Evolutionary conservation across 2,329 filamentous ascomycete genomes (phyloP), one percentile per base, ranked within the genome.

Genomic region (Aspergillus brasiliensis): DNA sequence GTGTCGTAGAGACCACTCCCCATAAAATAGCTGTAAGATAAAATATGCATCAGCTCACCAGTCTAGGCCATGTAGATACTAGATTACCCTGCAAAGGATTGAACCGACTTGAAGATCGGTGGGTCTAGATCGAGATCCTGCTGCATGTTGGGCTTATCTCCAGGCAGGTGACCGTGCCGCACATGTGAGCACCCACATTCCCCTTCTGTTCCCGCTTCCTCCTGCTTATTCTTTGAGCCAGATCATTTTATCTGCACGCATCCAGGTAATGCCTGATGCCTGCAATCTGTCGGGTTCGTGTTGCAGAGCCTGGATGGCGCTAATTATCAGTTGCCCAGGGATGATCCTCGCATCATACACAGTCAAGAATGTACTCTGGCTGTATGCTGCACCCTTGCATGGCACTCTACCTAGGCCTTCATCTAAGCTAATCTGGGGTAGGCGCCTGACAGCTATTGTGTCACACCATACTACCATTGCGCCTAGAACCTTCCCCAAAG

Each of bases 351-450:
- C 52, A 46, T 46, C 11, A 25, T 55, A 34, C 52, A 55, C 23
- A 3, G 11, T 46, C 38, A 27, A 31, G 15, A 44, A 55, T 55
- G 25, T 11, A 15, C 13, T 34, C n/a, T 55, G 44, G 25, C n/a
- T 28, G 17, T 31, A 31, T 15, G 13, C 34, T 40, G 15, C 21
- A 31, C 52, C 52, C 52, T 55, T 55, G 38, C 52, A 55, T 55
- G 40, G 19, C 27, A 49, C 46, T 49, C 31, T 15, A 34, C 28
- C 38, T 46, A 21, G 40, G 10, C 52, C 38, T 31, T 46, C 19
- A 15, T n/a, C 52, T 40, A 23, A 55, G 40, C 52, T 55, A 55
- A 46, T 55, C 38, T 42, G 52, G 52, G 52, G 52, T 31, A 55
- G 52, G 52, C 52, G 38, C 28, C 52, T 55, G 52, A 46, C 52